Conservation (phyloP, 805 yeast genomes). For the Candida namnaoensis region DNA sequence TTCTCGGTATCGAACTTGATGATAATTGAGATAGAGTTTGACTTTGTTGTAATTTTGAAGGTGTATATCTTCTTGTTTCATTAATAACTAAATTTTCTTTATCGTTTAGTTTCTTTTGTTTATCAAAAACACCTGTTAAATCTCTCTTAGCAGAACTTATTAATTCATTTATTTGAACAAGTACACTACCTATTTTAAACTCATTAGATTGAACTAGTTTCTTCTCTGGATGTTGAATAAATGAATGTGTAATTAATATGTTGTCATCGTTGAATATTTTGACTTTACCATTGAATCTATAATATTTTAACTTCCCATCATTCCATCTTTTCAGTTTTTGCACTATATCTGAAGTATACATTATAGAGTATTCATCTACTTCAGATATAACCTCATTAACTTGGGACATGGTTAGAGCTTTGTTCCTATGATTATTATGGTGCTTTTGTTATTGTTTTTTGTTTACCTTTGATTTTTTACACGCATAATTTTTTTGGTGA, state of each 20-base stretch:
- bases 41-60: not conserved
- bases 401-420: no score
- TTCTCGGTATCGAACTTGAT: not conserved
- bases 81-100: no score
- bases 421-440: no score
- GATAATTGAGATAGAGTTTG: not conserved
- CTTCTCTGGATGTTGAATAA: slow-evolving; percentile 6
- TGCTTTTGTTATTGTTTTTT: no score
- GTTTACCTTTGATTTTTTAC: no score
- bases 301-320: slow-evolving; percentile 15
- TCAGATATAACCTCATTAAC: slow-evolving; percentile 8
- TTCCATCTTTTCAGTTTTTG: slow-evolving; percentile 16
- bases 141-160: slow-evolving; percentile 8
- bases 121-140: slow-evolving; percentile 9
- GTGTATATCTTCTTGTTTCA: no score
- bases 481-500: no score
- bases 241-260: slow-evolving; percentile 7
- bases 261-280: slow-evolving; percentile 10
- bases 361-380: slow-evolving; percentile 10
- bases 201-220: slow-evolving; percentile 5
- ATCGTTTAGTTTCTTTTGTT: not conserved
- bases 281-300: slow-evolving; percentile 13
- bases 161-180: slow-evolving; percentile 9
- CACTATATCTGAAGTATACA: slow-evolving; percentile 11
- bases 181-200: slow-evolving; percentile 8